Conservation (phyloP, 2,329 filamentous ascomycete species). For the Fusarium annulatum region DNA sequence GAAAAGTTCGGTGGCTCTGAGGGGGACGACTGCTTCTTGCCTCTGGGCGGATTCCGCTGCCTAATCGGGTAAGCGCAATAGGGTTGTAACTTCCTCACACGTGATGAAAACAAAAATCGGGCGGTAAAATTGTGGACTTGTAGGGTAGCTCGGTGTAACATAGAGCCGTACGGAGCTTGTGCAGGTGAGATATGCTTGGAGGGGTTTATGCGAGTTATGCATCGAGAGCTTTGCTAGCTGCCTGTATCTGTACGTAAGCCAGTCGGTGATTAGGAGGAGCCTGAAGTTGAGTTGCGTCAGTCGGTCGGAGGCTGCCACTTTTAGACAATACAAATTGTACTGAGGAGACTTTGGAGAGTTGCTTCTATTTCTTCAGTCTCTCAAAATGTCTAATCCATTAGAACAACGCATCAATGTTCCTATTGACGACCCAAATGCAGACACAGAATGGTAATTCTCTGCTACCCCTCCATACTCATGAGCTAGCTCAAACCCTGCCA, state of each 20-base stretch:
- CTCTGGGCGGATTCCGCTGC: slow-evolving; percentile 53
- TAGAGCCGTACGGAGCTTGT: slow-evolving; percentile 36
- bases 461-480: slow-evolving; percentile 38
- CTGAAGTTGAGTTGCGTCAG: slow-evolving; percentile 17
- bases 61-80: slow-evolving; percentile 46
- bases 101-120: slow-evolving; percentile 43
- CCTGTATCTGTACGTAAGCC: slow-evolving; percentile 26
- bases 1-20: slow-evolving; percentile 61
- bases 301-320: slow-evolving; percentile 30
- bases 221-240: slow-evolving; percentile 15
- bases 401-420: slow-evolving; percentile 80
- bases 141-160: slow-evolving; percentile 40
- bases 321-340: slow-evolving; percentile 8
- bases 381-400: slow-evolving; percentile 68
- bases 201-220: slow-evolving; percentile 41
- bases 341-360: background rate
- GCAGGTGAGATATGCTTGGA: slow-evolving; percentile 22
- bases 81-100: slow-evolving; percentile 54
- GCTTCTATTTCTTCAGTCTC: background rate
- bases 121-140: background rate
- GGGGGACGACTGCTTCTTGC: slow-evolving; percentile 50
- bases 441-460: slow-evolving; percentile 88
- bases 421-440: slow-evolving; percentile 93
- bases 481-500: slow-evolving; percentile 42
- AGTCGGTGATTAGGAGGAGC: slow-evolving; percentile 12